phyloP scores from a whole-genome alignment of 352 stramenopile species.

The Pythium phragmitis region DNA sequence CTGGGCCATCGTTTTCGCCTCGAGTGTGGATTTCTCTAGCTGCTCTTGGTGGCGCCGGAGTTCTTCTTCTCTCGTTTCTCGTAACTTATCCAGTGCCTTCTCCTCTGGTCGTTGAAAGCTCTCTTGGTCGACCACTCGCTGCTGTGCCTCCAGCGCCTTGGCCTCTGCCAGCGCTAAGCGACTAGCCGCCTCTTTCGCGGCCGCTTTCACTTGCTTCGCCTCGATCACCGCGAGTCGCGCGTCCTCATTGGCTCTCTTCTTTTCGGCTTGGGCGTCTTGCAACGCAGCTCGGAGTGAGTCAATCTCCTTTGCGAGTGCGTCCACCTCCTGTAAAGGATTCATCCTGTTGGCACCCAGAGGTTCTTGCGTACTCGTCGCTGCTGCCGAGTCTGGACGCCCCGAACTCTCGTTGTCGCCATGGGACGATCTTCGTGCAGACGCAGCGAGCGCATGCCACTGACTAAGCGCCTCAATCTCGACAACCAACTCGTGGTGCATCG shows the following conservation, averaged over 20 bases:
- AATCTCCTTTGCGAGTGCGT: constrained; percentile 22
- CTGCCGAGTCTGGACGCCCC: not conserved
- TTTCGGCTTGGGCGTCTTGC: not conserved
- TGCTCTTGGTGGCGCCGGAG: constrained; percentile 25
- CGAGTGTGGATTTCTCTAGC: constrained; percentile 18
- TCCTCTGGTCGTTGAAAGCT: not conserved
- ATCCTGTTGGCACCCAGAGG: not conserved
- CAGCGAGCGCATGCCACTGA: constrained; percentile 46
- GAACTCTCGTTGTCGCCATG: not conserved
- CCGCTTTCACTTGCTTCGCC: constrained; percentile 3
- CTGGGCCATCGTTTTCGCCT: constrained; percentile 20
- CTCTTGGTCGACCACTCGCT: not conserved
- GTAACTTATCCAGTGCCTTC: not conserved
- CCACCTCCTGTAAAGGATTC: not conserved
- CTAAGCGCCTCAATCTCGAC: constrained; percentile 48
- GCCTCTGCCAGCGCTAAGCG: not conserved
- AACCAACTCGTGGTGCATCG: constrained; percentile 42
- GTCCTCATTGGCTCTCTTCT: constrained; percentile 8
- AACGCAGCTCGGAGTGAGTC: constrained; percentile 12
- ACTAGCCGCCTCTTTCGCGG: constrained; percentile 12
- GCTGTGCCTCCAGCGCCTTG: not conserved
- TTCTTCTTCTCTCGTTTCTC: constrained; percentile 5
- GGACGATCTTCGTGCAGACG: not conserved
- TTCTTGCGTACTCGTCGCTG: not conserved
- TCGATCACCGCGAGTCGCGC: not conserved